Evolutionary conservation across 176 grass and related monocot species (phyloP).

Genomic region (Leersia perrieri): DNA sequence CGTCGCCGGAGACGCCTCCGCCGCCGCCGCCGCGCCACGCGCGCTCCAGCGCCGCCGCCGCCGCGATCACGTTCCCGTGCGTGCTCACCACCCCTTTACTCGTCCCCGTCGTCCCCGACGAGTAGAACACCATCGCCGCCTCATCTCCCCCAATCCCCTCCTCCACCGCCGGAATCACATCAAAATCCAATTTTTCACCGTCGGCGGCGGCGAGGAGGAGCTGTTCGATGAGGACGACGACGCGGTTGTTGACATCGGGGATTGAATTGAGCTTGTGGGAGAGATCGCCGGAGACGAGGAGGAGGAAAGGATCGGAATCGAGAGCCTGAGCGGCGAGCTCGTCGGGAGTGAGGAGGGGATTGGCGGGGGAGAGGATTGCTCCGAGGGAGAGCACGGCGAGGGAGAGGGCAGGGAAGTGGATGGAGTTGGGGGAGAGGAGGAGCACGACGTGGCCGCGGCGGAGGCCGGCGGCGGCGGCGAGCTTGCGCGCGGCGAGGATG

Average conservation of each 20-base stretch:
- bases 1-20: not conserved
- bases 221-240: slow-evolving; percentile 36
- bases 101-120: slow-evolving; percentile 61
- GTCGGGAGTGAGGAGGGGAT: slow-evolving; percentile 36
- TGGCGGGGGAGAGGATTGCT: slow-evolving; percentile 46
- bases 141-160: not conserved
- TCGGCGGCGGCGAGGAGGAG: slow-evolving; percentile 22
- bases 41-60: slow-evolving; percentile 12
- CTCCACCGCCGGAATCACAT: too few relatives aligned
- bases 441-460: slow-evolving; percentile 36
- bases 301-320: slow-evolving; percentile 34
- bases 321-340: slow-evolving; percentile 35
- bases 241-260: not conserved
- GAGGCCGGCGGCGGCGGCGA: not conserved
- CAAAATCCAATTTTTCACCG: not conserved
- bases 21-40: not conserved
- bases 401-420: slow-evolving; percentile 39
- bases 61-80: slow-evolving; percentile 40
- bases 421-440: slow-evolving; percentile 41
- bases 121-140: slow-evolving; percentile 46
- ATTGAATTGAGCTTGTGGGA: slow-evolving; percentile 20
- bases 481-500: not conserved
- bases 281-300: slow-evolving; percentile 34
- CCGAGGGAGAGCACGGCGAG: slow-evolving; percentile 48
- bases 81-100: slow-evolving; percentile 61